Evolutionary conservation across 1,284 basidiomycete species (phyloP).

Genomic region (Salmacisia buchloeana): DNA sequence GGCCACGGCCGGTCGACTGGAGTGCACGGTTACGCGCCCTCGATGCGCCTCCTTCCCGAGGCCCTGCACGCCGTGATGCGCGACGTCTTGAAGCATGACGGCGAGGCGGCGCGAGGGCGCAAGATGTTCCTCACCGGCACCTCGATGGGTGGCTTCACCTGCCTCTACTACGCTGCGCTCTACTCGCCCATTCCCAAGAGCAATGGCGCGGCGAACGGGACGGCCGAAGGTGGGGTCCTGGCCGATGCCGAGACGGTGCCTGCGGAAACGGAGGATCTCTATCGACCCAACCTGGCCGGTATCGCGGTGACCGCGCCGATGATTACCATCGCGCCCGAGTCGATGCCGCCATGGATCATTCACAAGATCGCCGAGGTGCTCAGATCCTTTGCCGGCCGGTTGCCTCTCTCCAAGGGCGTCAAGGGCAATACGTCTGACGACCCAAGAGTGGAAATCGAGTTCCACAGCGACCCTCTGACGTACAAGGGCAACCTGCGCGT

Average conservation of each 20-base stretch:
- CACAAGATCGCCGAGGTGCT: conserved; percentile 52
- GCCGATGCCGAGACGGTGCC: conserved; percentile 17
- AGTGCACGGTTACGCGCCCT: conserved; percentile 54
- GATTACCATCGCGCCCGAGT: conserved; percentile 51
- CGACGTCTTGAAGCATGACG: conserved; percentile 48
- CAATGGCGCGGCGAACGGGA: neutral
- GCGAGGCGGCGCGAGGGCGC: conserved; percentile 12
- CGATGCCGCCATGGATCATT: conserved; percentile 51
- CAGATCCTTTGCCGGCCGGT: conserved; percentile 51
- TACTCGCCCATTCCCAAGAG: conserved; percentile 30
- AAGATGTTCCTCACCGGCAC: conserved; percentile 53
- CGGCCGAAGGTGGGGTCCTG: conserved; percentile 18
- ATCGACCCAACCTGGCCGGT: conserved; percentile 39
- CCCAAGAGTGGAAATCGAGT: conserved; percentile 51
- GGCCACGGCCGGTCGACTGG: conserved; percentile 52
- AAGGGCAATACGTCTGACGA: conserved; percentile 57
- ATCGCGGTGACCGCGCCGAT: conserved; percentile 54
- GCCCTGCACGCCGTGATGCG: conserved; percentile 54
- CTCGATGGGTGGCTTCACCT: conserved; percentile 51
- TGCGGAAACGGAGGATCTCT: conserved; percentile 13
- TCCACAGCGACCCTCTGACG: conserved; percentile 50
- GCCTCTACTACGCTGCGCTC: conserved; percentile 46
- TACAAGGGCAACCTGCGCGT: conserved; percentile 56
- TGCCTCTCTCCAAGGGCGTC: conserved; percentile 54
- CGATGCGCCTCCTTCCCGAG: conserved; percentile 51